These are phyloP conservation scores for Arabidopsis suecica DNA, from an alignment of 345 rosid genomes.

Conservation along the genomic window DNA sequence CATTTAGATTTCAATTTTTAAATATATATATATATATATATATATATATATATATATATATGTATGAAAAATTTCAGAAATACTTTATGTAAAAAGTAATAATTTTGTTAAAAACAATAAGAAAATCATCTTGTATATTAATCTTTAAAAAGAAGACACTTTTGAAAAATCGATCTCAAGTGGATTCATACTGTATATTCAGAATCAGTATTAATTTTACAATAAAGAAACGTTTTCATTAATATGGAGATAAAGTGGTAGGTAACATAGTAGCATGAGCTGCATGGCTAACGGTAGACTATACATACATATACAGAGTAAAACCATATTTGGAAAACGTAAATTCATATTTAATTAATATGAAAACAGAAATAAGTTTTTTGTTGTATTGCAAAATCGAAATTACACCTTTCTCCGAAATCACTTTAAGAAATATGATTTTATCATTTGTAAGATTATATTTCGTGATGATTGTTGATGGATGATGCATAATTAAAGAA, in stretches of 20 bases:
- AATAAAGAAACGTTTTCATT: neutral
- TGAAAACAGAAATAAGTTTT: neutral
- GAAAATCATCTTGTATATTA: neutral
- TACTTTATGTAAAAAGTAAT: neutral
- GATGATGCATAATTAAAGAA: neutral
- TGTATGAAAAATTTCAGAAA: constrained; percentile 5
- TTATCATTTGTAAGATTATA: neutral
- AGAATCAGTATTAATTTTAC: neutral
- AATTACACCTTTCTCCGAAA: neutral
- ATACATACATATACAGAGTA: neutral
- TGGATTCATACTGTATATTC: constrained; percentile 1
- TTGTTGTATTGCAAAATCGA: neutral
- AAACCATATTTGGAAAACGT: neutral
- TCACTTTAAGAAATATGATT: constrained; percentile 1
- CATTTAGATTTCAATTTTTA: neutral
- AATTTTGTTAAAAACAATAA: neutral
- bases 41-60: neutral
- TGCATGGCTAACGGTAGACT: neutral
- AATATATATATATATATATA: too few relatives aligned
- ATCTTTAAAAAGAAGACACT: neutral
- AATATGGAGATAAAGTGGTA: neutral
- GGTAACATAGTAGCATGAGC: constrained; percentile 12
- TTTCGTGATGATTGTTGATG: neutral
- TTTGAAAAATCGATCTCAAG: constrained; percentile 16
- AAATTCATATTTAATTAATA: neutral